phyloP scores from a whole-genome alignment of 805 yeast genomes.

The Teunomyces barrocoloradensis region DNA sequence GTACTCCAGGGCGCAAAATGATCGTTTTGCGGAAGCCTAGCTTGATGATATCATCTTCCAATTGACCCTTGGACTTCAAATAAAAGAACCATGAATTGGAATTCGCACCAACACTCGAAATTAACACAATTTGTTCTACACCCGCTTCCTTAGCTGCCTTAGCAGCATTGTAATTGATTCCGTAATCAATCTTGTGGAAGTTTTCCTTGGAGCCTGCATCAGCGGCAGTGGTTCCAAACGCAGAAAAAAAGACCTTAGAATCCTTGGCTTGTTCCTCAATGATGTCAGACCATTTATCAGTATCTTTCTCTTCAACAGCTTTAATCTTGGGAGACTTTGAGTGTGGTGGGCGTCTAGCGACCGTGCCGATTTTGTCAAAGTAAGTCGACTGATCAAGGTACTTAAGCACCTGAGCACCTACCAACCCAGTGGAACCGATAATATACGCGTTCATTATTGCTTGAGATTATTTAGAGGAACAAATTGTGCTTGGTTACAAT shows the following conservation, averaged over 20 bases:
- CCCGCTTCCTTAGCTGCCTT: conserved; percentile 72
- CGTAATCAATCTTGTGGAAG: conserved; percentile 72
- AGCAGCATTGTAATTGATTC: conserved; percentile 65
- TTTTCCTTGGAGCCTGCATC: conserved; percentile 71
- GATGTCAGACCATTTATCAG: conserved; percentile 48
- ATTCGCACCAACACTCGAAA: conserved; percentile 67
- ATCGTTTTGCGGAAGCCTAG: conserved; percentile 69
- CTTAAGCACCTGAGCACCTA: conserved; percentile 59
- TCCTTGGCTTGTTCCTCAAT: conserved; percentile 30
- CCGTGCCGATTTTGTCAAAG: conserved; percentile 42
- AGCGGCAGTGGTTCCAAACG: conserved; percentile 73
- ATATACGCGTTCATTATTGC: conserved; percentile 15
- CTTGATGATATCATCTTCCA: conserved; percentile 64
- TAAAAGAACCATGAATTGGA: conserved; percentile 59
- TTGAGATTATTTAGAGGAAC: background rate
- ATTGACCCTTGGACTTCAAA: conserved; percentile 65
- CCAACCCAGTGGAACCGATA: conserved; percentile 78
- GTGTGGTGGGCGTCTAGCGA: conserved; percentile 49
- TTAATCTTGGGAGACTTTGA: conserved; percentile 30
- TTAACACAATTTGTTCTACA: conserved; percentile 61
- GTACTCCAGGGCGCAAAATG: conserved; percentile 73
- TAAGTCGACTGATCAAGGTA: conserved; percentile 36
- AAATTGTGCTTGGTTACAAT: background rate
- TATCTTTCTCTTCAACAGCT: conserved; percentile 44
- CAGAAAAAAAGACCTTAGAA: conserved; percentile 52